Conservation (phyloP, 176 grass and related monocot species). For the Thinopyrum elongatum region DNA sequence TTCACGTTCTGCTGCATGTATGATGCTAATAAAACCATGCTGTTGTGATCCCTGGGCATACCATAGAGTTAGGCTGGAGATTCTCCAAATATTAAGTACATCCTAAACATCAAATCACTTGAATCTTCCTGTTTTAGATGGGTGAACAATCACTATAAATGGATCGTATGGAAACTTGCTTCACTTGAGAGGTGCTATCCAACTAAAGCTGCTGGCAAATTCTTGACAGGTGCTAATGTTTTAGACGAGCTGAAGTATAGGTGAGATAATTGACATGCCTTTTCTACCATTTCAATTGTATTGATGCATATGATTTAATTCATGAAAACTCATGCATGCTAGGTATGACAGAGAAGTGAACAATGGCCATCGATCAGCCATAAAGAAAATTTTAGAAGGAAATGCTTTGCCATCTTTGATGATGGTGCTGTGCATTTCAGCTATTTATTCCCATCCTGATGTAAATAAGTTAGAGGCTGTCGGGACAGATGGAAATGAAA, state of each 20-base stretch:
- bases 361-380: constrained; percentile 75
- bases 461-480: constrained; percentile 37
- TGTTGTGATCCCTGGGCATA: not conserved
- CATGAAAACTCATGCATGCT: constrained; percentile 28
- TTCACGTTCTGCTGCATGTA: not conserved
- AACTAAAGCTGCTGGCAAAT: constrained; percentile 61
- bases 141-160: constrained; percentile 87
- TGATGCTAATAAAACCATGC: not conserved
- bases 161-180: constrained; percentile 87
- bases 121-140: constrained; percentile 65
- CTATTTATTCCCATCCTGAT: constrained; percentile 57
- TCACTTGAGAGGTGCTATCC: constrained; percentile 79
- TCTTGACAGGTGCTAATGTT: constrained; percentile 82
- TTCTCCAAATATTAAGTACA: constrained; percentile 5
- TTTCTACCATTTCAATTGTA: constrained; percentile 24
- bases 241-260: constrained; percentile 90
- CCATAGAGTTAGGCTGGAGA: not conserved
- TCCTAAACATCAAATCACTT: constrained; percentile 26
- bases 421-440: constrained; percentile 96
- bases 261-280: constrained; percentile 38
- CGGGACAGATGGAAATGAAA: constrained; percentile 28
- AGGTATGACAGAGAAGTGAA: constrained; percentile 96
- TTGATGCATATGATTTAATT: constrained; percentile 26
- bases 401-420: constrained; percentile 83
- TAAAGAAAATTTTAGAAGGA: constrained; percentile 91